Evolutionary conservation across 2,329 filamentous ascomycete genomes (phyloP), one percentile per base, ranked within the genome.

Genomic region (Didymella pomorum): DNA sequence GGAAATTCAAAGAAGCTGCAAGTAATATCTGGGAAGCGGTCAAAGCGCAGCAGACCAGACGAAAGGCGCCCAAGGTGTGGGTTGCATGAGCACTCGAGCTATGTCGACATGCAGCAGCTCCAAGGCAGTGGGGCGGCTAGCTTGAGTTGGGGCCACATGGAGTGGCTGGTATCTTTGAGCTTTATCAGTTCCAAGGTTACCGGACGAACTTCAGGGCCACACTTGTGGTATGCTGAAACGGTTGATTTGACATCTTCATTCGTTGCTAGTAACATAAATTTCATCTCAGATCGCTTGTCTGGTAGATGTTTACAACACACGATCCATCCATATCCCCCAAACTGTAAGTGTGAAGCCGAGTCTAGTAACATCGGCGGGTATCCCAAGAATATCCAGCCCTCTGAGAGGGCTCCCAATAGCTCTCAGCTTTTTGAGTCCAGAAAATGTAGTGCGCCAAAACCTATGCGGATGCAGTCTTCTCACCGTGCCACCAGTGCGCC

Each of bases 311-410:
- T 39, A 47, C 28, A 47, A 20, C 29, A 37, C 41, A 43, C 47
- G 16, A 46, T 46, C 44, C 39, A 50, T 28, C 25, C 43, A 14
- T 37, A 7, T 39, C 35, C 29, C 47, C 43, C 52, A 44, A 41
- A 56, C 31, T 52, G n/a, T 42, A 63, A 60, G 59, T 49, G 31
- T 60, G 58, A 57, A 69, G 63, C 63, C 62, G 60, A 65, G 59
- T 64, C 52, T 66, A 50, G 25, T 59, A 66, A 66, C 48, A 58
- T 62, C 63, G 64, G 62, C 63, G 70, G 72, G 71, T 73, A 74
- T 74, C 67, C 66, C 61, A 57, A 56, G 26, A 66, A 56, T 35
- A 58, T 51, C 58, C 48, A 51, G 48, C 47, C 60, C 55, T 56
- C 56, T 18, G 35, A 8, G 26, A 18, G 31, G 46, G 29, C 52